phyloP scores from a whole-genome alignment of 179 eudicot genomes.

The Nepenthes alata region DNA sequence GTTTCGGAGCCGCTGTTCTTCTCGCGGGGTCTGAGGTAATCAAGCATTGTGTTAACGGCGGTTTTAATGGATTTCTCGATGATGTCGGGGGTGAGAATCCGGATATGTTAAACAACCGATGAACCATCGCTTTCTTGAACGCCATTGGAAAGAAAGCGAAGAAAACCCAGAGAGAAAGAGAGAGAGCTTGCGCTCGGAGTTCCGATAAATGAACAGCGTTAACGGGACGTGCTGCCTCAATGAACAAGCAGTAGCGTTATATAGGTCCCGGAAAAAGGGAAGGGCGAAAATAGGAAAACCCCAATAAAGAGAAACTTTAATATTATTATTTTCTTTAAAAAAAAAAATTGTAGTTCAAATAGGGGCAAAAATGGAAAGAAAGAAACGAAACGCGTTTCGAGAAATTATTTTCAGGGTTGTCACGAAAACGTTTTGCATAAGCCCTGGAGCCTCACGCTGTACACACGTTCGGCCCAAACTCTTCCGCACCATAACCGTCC shows the following conservation, averaged over 20 bases:
- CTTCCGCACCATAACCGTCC: too few species aligned
- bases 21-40: constrained; percentile 18
- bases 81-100: constrained; percentile 25
- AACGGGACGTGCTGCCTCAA: constrained; percentile 2
- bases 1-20: constrained; percentile 17
- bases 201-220: constrained; percentile 1
- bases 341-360: too few species aligned
- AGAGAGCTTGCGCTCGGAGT: not conserved
- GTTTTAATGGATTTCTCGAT: constrained; percentile 20
- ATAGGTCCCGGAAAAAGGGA: constrained; percentile 24
- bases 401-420: too few species aligned
- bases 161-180: not conserved
- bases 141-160: constrained; percentile 37
- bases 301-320: too few species aligned
- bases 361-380: too few species aligned
- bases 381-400: too few species aligned
- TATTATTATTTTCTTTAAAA: too few species aligned
- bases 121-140: constrained; percentile 46
- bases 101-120: constrained; percentile 38
- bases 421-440: too few species aligned
- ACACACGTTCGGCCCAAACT: too few species aligned
- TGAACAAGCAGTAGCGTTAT: constrained; percentile 5
- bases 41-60: constrained; percentile 15
- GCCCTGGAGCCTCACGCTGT: too few species aligned
- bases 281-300: constrained; percentile 1